Percentiles rank a stretch among this genome's conserved stretches.
Conservation (phyloP, 2,329 filamentous ascomycete species). For the Aspergillus sp. region DNA sequence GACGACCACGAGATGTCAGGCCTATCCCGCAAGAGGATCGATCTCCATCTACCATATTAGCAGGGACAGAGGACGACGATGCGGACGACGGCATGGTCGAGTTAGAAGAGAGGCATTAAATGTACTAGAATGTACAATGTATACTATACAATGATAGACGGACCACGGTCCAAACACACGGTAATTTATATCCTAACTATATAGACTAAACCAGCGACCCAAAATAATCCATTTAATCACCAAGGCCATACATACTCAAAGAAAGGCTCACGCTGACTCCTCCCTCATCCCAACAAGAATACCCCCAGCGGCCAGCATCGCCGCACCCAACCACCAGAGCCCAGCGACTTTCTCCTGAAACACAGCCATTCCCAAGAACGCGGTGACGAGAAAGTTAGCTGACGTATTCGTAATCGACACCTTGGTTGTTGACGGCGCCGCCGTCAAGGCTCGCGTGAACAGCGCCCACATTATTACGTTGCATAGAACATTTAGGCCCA, state of each 20-base stretch:
- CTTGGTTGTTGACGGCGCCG: constrained; percentile 60
- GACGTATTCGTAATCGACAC: constrained; percentile 65
- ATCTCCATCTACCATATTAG: constrained; percentile 10
- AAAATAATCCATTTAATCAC: neutral
- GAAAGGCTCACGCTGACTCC: neutral
- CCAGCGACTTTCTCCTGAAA: constrained; percentile 58
- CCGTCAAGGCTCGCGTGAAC: constrained; percentile 62
- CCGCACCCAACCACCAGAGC: constrained; percentile 63
- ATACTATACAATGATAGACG: constrained; percentile 1
- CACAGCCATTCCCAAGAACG: constrained; percentile 57
- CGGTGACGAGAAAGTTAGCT: constrained; percentile 64
- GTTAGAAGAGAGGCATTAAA: constrained; percentile 39
- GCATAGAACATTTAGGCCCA: constrained; percentile 61
- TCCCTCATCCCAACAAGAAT: constrained; percentile 63
- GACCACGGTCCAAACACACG: neutral
- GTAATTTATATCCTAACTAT: neutral
- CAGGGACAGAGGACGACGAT: constrained; percentile 35
- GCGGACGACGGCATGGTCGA: constrained; percentile 14
- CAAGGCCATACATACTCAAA: neutral
- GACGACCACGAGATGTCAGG: constrained; percentile 17
- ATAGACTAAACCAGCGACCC: neutral
- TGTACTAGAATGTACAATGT: neutral
- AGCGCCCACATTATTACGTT: constrained; percentile 66
- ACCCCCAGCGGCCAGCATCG: constrained; percentile 60
- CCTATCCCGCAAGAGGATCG: constrained; percentile 16